Conservation (phyloP, 73 alveolate genomes). For the Paramecium sexaurelia region DNA sequence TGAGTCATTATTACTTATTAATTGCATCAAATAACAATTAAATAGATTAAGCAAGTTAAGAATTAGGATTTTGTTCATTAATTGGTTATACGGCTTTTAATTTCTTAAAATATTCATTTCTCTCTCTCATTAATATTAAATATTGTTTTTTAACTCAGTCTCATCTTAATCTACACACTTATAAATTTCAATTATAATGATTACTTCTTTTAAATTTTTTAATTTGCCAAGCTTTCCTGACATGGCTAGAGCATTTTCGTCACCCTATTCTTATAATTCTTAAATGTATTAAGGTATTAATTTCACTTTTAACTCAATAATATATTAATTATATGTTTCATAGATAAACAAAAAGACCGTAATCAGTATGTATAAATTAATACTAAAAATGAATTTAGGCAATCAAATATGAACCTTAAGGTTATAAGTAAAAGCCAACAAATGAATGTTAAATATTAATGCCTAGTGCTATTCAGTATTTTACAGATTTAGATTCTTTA, state of each 20-base stretch:
- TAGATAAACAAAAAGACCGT: conserved; percentile 29
- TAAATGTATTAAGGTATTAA: conserved; percentile 2
- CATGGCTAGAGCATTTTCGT: neutral
- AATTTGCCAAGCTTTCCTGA: neutral
- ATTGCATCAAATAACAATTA: conserved; percentile 12
- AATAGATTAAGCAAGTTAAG: neutral
- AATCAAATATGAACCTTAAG: conserved; percentile 52
- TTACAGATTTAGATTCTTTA: neutral
- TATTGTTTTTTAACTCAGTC: neutral
- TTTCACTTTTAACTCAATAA: conserved; percentile 30
- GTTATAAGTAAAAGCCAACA: neutral
- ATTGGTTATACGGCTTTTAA: neutral
- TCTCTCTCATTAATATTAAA: conserved; percentile 29
- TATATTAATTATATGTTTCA: neutral
- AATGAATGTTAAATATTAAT: conserved; percentile 37
- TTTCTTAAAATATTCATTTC: conserved; percentile 53
- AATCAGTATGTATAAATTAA: conserved; percentile 45
- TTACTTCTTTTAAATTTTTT: conserved; percentile 16
- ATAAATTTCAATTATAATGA: neutral
- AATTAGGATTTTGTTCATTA: conserved; percentile 16
- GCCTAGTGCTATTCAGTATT: conserved; percentile 36
- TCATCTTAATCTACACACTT: conserved; percentile 37
- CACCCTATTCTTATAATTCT: neutral
- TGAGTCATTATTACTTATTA: neutral
- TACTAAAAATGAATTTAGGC: conserved; percentile 12